Percentiles rank a stretch among this genome's conserved stretches.
Conservation (phyloP, 306 rosid genomes). For the Psophocarpus tetragonolobus region DNA sequence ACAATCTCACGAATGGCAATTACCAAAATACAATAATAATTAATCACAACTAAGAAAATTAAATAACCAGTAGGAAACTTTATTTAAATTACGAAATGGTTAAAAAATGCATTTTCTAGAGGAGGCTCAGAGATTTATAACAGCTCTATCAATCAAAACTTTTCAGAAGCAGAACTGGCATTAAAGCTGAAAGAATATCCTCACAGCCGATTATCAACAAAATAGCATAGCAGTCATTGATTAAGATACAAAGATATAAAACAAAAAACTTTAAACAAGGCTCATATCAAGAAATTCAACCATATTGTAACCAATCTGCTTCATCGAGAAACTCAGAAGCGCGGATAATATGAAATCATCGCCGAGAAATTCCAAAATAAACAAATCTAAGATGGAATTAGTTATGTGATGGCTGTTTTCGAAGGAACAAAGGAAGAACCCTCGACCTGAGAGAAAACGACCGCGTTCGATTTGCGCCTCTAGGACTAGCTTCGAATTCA, state of each 20-base stretch:
- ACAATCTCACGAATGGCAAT: not conserved
- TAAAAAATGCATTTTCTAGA: no score
- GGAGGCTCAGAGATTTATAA: conserved; percentile 65
- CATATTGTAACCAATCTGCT: conserved; percentile 43
- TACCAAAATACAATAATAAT: not conserved
- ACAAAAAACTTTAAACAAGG: not conserved
- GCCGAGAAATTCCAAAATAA: conserved; percentile 17
- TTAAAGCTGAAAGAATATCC: conserved; percentile 64
- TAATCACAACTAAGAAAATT: no score
- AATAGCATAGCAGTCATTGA: not conserved
- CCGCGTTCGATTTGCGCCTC: conserved; percentile 53
- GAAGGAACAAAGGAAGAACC: conserved; percentile 39
- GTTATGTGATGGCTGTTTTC: conserved; percentile 43
- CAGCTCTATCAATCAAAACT: conserved; percentile 85
- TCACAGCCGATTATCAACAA: conserved; percentile 48
- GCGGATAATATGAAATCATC: conserved; percentile 59
- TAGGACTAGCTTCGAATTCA: conserved; percentile 65
- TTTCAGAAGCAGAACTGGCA: conserved; percentile 99
- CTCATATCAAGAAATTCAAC: conserved; percentile 94
- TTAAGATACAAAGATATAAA: not conserved
- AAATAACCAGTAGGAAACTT: no score
- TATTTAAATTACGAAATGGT: no score
- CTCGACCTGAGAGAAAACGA: conserved; percentile 48
- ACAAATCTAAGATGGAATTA: no score
- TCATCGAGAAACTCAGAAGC: conserved; percentile 67